Evolutionary conservation across 768 basidiomycete species (phyloP).

Genomic region (Termitomyces sp.): DNA sequence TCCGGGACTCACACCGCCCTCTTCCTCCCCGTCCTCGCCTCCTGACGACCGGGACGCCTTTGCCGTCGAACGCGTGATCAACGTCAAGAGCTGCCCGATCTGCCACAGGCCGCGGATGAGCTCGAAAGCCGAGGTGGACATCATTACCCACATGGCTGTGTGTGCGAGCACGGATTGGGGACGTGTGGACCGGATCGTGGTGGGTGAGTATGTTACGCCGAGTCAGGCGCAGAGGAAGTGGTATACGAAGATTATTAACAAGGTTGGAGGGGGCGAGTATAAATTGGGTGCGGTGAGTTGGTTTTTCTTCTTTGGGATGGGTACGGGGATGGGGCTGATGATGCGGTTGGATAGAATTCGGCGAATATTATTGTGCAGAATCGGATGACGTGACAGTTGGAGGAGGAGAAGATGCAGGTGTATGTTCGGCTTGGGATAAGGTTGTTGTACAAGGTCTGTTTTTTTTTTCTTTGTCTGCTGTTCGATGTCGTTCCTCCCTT

Average conservation of each 20-base stretch:
- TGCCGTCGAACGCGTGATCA: slow-evolving; percentile 82
- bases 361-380: slow-evolving; percentile 99
- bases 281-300: slow-evolving; percentile 79
- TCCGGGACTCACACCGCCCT: neutral
- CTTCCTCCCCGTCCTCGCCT: neutral
- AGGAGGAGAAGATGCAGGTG: slow-evolving; percentile 97
- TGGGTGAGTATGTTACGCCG: slow-evolving; percentile 92
- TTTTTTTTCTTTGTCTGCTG: neutral
- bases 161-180: slow-evolving; percentile 95
- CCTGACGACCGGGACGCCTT: slow-evolving; percentile 20
- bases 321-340: neutral
- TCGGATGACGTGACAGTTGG: slow-evolving; percentile 82
- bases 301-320: slow-evolving; percentile 6
- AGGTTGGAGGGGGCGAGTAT: slow-evolving; percentile 86
- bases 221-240: slow-evolving; percentile 96
- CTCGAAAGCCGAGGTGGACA: slow-evolving; percentile 88
- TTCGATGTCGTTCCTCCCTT: neutral
- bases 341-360: slow-evolving; percentile 62
- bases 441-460: slow-evolving; percentile 71
- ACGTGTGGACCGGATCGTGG: slow-evolving; percentile 83
- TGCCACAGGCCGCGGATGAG: slow-evolving; percentile 87
- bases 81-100: slow-evolving; percentile 90
- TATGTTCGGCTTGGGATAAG: slow-evolving; percentile 93
- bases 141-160: slow-evolving; percentile 94
- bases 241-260: slow-evolving; percentile 87